Evolutionary conservation across 225 moss, liverwort and hornwort species (phyloP).

Genomic region (Asterella californica): DNA sequence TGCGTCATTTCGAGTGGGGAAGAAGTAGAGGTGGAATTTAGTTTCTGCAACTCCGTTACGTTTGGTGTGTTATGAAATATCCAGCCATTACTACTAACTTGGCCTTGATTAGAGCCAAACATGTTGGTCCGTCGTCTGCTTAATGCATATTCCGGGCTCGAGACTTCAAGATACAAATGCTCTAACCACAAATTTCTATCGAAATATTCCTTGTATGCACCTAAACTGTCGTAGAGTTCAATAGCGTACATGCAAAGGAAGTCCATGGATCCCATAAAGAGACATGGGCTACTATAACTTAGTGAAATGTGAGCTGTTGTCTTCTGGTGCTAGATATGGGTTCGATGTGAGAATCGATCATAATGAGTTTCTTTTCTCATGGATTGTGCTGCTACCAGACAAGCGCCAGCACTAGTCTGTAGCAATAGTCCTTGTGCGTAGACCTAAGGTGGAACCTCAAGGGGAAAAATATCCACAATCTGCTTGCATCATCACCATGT

Average conservation of each 20-base stretch:
- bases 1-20: too few relatives aligned
- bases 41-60: not conserved
- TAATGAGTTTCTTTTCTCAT: not conserved
- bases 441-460: too few relatives aligned
- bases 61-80: not conserved
- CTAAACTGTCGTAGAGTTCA: not conserved
- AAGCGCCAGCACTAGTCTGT: not conserved
- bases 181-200: not conserved
- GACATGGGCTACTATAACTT: not conserved
- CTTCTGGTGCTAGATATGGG: conserved; percentile 1
- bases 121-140: not conserved
- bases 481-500: conserved; percentile 5
- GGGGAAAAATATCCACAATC: not conserved
- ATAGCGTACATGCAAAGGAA: conserved; percentile 8
- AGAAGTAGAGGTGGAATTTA: not conserved
- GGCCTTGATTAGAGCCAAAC: not conserved
- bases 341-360: not conserved
- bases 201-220: not conserved
- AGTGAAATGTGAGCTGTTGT: not conserved
- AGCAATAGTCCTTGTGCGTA: not conserved
- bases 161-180: not conserved
- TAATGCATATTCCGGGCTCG: not conserved
- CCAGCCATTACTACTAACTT: not conserved
- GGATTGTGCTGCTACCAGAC: not conserved
- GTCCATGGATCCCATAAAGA: conserved; percentile 2